Evolutionary conservation across 305 asterid species (phyloP), one percentile per base, ranked within the genome.

Genomic region (Salvia sclarea): DNA sequence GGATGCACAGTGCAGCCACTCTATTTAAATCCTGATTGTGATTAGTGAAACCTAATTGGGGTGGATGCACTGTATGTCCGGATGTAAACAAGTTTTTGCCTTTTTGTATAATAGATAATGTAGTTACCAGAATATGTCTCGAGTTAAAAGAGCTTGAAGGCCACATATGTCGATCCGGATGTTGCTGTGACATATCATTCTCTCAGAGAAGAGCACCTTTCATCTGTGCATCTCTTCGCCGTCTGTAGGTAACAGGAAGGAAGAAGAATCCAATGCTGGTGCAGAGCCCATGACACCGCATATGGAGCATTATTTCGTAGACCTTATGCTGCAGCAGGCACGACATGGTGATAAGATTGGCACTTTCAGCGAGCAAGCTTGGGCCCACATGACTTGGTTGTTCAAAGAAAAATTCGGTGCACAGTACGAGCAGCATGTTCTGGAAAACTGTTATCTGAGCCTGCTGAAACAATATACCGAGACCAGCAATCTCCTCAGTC

Each of bases 391-490:
- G 73, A 54, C 79, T 50, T 13, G 48, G 43, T 64, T 78, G 12
- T 82, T 82, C n/a, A 82, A 71, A 54, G 70, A 74, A 40, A 71
- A 60, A 24, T 71, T 74, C 25, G 82, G 75, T 37, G 20, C 50
- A 9, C 80, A 61, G 49, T 82, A 71, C 28, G 74, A 81, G 71
- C 79, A 64, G 69, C 64, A 72, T 55, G 59, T 72, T 58, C 62
- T 79, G 40, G 77, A 82, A 71, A 64, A 68, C 40, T 76, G 43
- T 53, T 75, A 57, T 69, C 31, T 63, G 37, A 37, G 22, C 35
- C 58, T 81, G 71, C 78, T 75, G 80, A 71, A 72, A 60, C 82
- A 80, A 50, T 77, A 74, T 59, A 68, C 49, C 52, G 85, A 78
- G 16, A 69, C 75, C 65, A 71, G 43, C 53, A 21, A 33, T 61